Base-by-base conservation (phyloP, 1,284 basidiomycete genomes). In the Cryptococcus sp. region DNA sequence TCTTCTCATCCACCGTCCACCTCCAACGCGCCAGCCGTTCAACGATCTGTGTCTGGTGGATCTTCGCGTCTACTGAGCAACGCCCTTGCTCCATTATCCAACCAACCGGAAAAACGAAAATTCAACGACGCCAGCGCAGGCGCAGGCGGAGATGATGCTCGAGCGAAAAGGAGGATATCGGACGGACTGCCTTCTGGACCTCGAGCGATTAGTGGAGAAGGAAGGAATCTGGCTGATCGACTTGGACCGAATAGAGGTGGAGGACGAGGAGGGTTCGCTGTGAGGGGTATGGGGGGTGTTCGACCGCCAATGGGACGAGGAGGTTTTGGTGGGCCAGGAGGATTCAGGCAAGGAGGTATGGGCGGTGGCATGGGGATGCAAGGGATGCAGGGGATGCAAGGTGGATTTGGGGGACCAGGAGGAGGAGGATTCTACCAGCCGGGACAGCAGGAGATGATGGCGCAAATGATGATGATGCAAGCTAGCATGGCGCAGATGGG, bases 381-480 rank as follows among this genome's bases (percentile, higher is more conserved):
- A 12, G 10, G 7, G 38, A 19, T 4, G 34, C 36, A 4, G 52
- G 51, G 18, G 48, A 51, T 53, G 45, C 53, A 50, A 37, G 45
- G 46, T 48, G 54, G 56, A 6, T 63, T 63, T 35, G 52, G n/a
- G n/a, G n/a, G n/a, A n/a, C n/a, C n/a, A n/a, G n/a, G n/a, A n/a
- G n/a, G n/a, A n/a, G n/a, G 46, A 11, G 45, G 45, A 24, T 56
- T 52, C 25, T 62, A 63, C 53, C 57, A 57, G 26, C 67, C 61
- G 4, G 63, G 61, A 6, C 67, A 69, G 47, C 63, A 71, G 53
- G 66, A 69, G 53, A 71, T 71, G 69, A 70, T 75, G 65, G 71
- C 72, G 52, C 70, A 72, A 53, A 73, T 75, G 66, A 72, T 74
- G 69, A 69, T 68, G 58, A 71, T 74, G 66, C 72, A 74, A 60